These are phyloP conservation scores for Colletotrichum tropicicola DNA, from an alignment of 2,329 filamentous ascomycete species.

Conservation along the genomic window DNA sequence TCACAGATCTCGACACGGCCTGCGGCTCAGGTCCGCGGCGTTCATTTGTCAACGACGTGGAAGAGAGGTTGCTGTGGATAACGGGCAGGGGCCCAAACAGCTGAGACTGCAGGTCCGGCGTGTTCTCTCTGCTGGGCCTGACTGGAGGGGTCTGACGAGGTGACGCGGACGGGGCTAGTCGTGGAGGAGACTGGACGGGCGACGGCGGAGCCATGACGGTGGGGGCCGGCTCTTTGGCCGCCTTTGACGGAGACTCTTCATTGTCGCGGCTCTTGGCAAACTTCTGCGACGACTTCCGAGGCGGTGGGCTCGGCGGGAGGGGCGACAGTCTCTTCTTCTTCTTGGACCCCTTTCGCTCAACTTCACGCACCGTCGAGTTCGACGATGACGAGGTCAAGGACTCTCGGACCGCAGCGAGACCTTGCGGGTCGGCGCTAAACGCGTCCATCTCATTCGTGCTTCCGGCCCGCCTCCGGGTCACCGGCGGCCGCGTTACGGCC, in stretches of 20 bases:
- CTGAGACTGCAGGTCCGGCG: slow-evolving; percentile 67
- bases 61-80: slow-evolving; percentile 70
- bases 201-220: slow-evolving; percentile 34
- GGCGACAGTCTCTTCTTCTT: slow-evolving; percentile 56
- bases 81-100: slow-evolving; percentile 60
- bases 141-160: slow-evolving; percentile 56
- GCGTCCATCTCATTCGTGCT: slow-evolving; percentile 62
- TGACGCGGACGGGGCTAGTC: slow-evolving; percentile 37
- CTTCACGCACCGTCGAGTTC: slow-evolving; percentile 71
- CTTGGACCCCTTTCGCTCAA: slow-evolving; percentile 49
- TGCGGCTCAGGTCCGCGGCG: slow-evolving; percentile 53
- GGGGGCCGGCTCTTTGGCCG: slow-evolving; percentile 39
- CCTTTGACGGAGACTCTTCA: slow-evolving; percentile 48
- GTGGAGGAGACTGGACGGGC: slow-evolving; percentile 33
- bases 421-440: slow-evolving; percentile 59
- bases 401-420: slow-evolving; percentile 73
- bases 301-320: slow-evolving; percentile 67
- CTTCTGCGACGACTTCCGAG: slow-evolving; percentile 69
- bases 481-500: slow-evolving; percentile 64
- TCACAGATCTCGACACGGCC: slow-evolving; percentile 42
- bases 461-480: slow-evolving; percentile 65
- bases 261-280: slow-evolving; percentile 49
- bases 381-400: slow-evolving; percentile 78
- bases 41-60: slow-evolving; percentile 56
- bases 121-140: slow-evolving; percentile 75